Evolutionary conservation across 108 stramenopile genomes (phyloP).

Genomic region (Fistulifera solaris): DNA sequence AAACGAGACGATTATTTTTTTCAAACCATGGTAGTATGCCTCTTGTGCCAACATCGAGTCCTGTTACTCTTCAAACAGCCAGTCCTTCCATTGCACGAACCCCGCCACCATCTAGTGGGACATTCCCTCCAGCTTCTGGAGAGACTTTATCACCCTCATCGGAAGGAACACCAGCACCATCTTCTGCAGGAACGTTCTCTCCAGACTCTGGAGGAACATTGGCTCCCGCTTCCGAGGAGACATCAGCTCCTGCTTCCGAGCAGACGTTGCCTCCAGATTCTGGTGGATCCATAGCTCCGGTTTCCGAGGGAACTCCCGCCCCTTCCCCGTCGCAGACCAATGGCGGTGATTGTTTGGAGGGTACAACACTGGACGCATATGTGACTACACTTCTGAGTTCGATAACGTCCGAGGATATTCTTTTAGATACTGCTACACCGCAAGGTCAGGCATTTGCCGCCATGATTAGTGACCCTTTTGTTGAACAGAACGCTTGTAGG

Average conservation of each 20-base stretch:
- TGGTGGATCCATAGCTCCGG: background rate
- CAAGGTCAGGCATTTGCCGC: conserved; percentile 39
- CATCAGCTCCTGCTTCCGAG: background rate
- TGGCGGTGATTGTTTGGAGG: conserved; percentile 1
- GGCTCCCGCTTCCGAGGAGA: background rate
- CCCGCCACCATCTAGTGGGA: background rate
- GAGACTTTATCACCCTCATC: background rate
- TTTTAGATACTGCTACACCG: conserved; percentile 27
- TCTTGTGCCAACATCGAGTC: too few relatives aligned
- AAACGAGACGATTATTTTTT: too few relatives aligned
- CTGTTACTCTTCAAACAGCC: too few relatives aligned
- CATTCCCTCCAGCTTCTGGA: background rate
- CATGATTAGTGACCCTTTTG: conserved; percentile 26
- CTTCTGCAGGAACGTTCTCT: background rate
- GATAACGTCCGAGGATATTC: background rate
- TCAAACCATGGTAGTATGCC: too few relatives aligned
- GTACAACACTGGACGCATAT: conserved; percentile 10
- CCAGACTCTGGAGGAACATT: background rate
- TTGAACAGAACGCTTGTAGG: conserved; percentile 29
- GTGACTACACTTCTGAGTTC: background rate
- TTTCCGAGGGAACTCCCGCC: background rate
- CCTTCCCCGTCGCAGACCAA: background rate
- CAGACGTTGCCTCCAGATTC: background rate
- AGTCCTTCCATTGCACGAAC: too few relatives aligned
- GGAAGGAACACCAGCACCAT: background rate